Evolutionary conservation across 176 grass and related monocot genomes (phyloP), one percentile per base, ranked within the genome.

Genomic region (Cocos nucifera): DNA sequence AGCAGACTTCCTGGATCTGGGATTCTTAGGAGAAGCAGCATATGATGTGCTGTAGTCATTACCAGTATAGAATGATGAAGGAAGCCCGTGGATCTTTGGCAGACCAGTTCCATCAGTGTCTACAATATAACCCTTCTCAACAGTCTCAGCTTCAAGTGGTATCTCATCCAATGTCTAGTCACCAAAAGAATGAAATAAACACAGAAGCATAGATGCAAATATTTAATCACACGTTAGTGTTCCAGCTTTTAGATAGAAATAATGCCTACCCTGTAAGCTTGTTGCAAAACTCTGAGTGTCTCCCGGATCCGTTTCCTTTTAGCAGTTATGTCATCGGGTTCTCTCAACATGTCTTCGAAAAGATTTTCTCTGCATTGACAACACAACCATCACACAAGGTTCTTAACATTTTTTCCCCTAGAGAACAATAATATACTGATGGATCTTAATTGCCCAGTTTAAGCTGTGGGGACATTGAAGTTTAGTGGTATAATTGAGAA

Each of bases 121-220:
- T 4, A 89, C 53, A 6, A 78, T 75, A 76, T 83, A 98, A 28
- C 94, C 94, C 71, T 89, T 93, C 78, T 91, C 92, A n/a, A 83
- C 81, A 48, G 81, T 75, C 66, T 98, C 84, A 0, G 88, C 88
- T 50, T 98, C 94, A 2, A 89, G 78, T n/a, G 94, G 94, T 75
- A 98, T 88, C 63, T 98, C 88, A 19, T 98, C 94, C 76, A 98
- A 75, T 64, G 88, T 92, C 94, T 98, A 63, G 18, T 69, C 19
- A 56, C 32, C 56, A 58, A 75, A 60, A 12, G 60, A 44, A 24
- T 26, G n/a, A 77, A 32, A 2, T 17, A 49, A 27, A 14, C 35
- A 44, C 1, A 44, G 10, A 44, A 44, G 35, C 35, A 44, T 14
- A 44, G 35, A 44, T 44, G 2, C 35, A 44, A 44, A 44, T 10